Conservation (phyloP, 1,139 yeast species). For the Hansenula lynferdii region DNA sequence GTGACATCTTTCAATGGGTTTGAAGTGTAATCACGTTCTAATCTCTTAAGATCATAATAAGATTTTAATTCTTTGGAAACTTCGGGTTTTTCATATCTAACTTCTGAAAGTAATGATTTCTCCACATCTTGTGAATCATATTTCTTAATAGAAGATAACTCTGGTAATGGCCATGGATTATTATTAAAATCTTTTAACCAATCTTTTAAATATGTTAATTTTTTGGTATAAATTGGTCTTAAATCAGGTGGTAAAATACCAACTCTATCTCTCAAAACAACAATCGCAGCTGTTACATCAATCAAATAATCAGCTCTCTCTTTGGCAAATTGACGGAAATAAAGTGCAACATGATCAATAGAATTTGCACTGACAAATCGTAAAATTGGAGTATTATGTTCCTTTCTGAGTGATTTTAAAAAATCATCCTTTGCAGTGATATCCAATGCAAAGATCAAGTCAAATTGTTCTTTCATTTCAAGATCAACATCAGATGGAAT, state of each 20-base stretch:
- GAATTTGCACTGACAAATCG: slow-evolving; percentile 74
- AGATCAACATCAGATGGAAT: slow-evolving; percentile 40
- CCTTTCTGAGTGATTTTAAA: slow-evolving; percentile 20
- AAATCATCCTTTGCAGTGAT: slow-evolving; percentile 52
- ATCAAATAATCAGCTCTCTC: slow-evolving; percentile 45
- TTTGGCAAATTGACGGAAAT: slow-evolving; percentile 33
- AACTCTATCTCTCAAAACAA: slow-evolving; percentile 76
- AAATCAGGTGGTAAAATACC: slow-evolving; percentile 81
- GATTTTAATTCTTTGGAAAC: slow-evolving; percentile 15
- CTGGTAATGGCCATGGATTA: slow-evolving; percentile 76
- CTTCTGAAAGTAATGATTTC: slow-evolving; percentile 73
- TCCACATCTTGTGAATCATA: slow-evolving; percentile 75
- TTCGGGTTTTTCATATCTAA: slow-evolving; percentile 44
- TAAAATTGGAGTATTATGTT: slow-evolving; percentile 48
- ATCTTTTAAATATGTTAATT: slow-evolving; percentile 53
- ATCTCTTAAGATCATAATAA: slow-evolving; percentile 61
- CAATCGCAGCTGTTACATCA: slow-evolving; percentile 75
- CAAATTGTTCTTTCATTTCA: slow-evolving; percentile 37
- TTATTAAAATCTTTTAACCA: slow-evolving; percentile 48
- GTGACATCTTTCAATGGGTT: slow-evolving; percentile 60
- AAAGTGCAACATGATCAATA: slow-evolving; percentile 67
- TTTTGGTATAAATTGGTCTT: slow-evolving; percentile 68
- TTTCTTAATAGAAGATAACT: slow-evolving; percentile 55
- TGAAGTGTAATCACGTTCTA: slow-evolving; percentile 62
- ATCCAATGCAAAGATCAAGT: slow-evolving; percentile 67